Conservation (phyloP, 2,329 filamentous ascomycete species). For the Rutstroemia sp. region DNA sequence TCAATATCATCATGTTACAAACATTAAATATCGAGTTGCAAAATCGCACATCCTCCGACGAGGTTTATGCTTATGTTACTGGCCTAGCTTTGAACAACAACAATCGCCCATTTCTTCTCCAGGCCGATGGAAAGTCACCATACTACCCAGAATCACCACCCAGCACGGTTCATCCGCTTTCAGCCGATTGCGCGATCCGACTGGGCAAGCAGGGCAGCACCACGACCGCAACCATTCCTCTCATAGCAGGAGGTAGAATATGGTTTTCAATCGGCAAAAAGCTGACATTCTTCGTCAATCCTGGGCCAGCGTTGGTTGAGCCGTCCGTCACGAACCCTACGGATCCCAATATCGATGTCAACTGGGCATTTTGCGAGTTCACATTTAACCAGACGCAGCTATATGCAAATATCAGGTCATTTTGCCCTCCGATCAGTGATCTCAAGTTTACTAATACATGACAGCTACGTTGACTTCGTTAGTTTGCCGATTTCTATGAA, state of each 20-base stretch:
- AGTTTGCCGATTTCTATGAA: slow-evolving; percentile 52
- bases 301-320: slow-evolving; percentile 61
- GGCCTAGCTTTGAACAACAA: slow-evolving; percentile 54
- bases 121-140: slow-evolving; percentile 56
- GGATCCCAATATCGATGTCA: slow-evolving; percentile 53
- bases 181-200: slow-evolving; percentile 52
- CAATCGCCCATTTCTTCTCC: slow-evolving; percentile 53
- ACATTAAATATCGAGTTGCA: slow-evolving; percentile 51
- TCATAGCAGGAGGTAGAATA: slow-evolving; percentile 62
- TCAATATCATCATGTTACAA: not conserved
- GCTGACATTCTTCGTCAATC: slow-evolving; percentile 64
- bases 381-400: slow-evolving; percentile 55
- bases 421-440: not conserved
- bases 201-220: slow-evolving; percentile 55
- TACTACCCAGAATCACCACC: slow-evolving; percentile 58
- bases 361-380: slow-evolving; percentile 65
- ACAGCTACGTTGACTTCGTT: slow-evolving; percentile 68
- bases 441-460: not conserved
- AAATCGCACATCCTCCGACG: slow-evolving; percentile 56
- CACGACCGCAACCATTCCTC: slow-evolving; percentile 57
- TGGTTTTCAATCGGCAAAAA: slow-evolving; percentile 58
- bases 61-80: slow-evolving; percentile 64
- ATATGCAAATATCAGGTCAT: slow-evolving; percentile 52
- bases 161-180: slow-evolving; percentile 42
- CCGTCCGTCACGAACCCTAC: slow-evolving; percentile 61